Evolutionary conservation across 2,329 filamentous ascomycete genomes (phyloP).

Genomic region (Xylariaceae sp.): DNA sequence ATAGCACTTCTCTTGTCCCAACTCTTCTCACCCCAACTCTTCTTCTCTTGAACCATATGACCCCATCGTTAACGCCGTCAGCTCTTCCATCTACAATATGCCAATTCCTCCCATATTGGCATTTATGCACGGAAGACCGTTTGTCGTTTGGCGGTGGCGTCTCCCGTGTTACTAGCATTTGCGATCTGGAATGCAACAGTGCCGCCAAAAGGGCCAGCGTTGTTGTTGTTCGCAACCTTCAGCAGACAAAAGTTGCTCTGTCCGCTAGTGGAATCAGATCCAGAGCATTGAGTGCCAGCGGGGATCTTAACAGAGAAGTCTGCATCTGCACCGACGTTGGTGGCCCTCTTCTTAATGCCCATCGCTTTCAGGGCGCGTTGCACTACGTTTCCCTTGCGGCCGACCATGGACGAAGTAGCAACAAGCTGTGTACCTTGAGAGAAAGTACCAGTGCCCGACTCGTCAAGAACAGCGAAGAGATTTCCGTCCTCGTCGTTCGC

Average conservation of each 20-base stretch:
- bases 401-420: conserved; percentile 8
- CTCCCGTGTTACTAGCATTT: no score
- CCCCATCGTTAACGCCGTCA: no score
- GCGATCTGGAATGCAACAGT: conserved; percentile 11
- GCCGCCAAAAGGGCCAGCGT: conserved; percentile 11
- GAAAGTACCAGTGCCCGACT: conserved; percentile 9
- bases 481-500: conserved; percentile 9
- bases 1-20: no score
- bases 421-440: conserved; percentile 2
- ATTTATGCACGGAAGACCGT: no score
- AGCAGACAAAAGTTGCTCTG: conserved; percentile 14
- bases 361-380: conserved; percentile 9
- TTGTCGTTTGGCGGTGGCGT: no score
- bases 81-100: no score
- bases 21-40: no score
- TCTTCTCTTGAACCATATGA: no score
- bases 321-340: conserved; percentile 10
- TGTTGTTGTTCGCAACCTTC: conserved; percentile 14
- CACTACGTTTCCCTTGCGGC: conserved; percentile 7
- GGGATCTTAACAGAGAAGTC: conserved; percentile 10
- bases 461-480: conserved; percentile 10
- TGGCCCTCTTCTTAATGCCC: conserved; percentile 9
- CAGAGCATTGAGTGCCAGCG: conserved; percentile 5
- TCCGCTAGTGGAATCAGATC: conserved; percentile 4
- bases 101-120: no score